Percentiles rank a stretch among this genome's conserved stretches.
These are phyloP conservation scores for Chimonanthus salicifolius DNA, from an alignment of 164 flowering plant genomes.

Conservation along the genomic window DNA sequence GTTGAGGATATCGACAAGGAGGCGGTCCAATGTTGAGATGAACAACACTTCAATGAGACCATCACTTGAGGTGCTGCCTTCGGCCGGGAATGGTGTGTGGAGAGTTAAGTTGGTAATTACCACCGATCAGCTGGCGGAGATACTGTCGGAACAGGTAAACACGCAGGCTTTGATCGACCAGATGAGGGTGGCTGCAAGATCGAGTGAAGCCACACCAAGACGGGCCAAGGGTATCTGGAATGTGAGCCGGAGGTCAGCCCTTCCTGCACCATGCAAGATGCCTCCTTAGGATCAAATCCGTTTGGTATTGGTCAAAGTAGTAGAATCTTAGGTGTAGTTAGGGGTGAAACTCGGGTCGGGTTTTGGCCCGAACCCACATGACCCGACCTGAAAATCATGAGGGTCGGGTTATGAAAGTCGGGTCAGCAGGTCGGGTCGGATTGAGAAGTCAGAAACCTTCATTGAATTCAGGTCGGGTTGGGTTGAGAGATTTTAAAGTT, in stretches of 20 bases:
- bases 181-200: conserved; percentile 48
- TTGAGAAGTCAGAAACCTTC: too few species aligned
- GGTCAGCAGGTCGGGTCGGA: too few species aligned
- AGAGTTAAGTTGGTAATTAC: conserved; percentile 59
- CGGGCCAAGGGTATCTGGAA: conserved; percentile 1
- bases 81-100: conserved; percentile 54
- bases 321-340: too few species aligned
- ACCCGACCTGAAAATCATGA: too few species aligned
- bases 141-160: conserved; percentile 50
- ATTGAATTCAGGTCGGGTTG: too few species aligned
- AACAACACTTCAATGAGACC: conserved; percentile 18
- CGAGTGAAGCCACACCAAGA: conserved; percentile 10
- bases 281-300: not conserved
- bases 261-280: not conserved
- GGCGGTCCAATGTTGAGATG: conserved; percentile 13
- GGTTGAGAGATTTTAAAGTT: too few species aligned
- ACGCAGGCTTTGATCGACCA: conserved; percentile 64
- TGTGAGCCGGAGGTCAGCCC: conserved; percentile 5
- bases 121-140: conserved; percentile 47
- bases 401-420: too few species aligned
- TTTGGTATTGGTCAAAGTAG: too few species aligned
- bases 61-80: conserved; percentile 40
- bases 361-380: too few species aligned
- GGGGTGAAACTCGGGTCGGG: too few species aligned
- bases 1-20: not conserved